These are phyloP conservation scores for Lophium mytilinum DNA, from an alignment of 495 filamentous ascomycete genomes.

Conservation along the genomic window DNA sequence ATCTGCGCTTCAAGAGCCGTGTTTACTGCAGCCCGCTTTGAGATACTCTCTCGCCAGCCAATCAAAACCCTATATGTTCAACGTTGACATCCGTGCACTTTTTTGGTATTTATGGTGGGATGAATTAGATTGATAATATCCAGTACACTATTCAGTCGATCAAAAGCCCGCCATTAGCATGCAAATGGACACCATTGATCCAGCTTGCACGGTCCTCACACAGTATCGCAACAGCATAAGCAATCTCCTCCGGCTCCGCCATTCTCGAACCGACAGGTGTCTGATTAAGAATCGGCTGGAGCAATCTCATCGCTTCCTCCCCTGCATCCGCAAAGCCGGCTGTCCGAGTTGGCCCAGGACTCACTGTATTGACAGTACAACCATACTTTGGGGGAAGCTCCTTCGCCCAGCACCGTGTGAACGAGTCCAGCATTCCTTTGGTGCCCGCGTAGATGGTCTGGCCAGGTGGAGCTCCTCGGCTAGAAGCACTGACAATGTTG, in stretches of 20 bases:
- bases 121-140: too few species aligned
- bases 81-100: too few species aligned
- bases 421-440: constrained; percentile 30
- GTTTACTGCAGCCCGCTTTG: too few species aligned
- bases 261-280: constrained; percentile 35
- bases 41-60: too few species aligned
- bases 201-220: constrained; percentile 36
- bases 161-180: constrained; percentile 34
- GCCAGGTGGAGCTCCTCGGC: constrained; percentile 17
- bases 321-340: constrained; percentile 32
- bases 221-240: constrained; percentile 35
- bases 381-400: constrained; percentile 30
- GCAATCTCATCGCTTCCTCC: constrained; percentile 31
- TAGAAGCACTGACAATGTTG: constrained; percentile 23
- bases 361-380: constrained; percentile 27
- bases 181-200: constrained; percentile 36
- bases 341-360: constrained; percentile 29
- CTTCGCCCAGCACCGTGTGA: constrained; percentile 34
- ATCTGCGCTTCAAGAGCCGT: too few species aligned
- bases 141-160: constrained; percentile 4
- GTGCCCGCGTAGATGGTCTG: constrained; percentile 29
- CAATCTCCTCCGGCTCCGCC: constrained; percentile 36
- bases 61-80: too few species aligned
- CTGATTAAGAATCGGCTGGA: constrained; percentile 35
- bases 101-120: too few species aligned